phyloP scores from a whole-genome alignment of 1,284 basidiomycete genomes.

The Rhodotorula sp. region DNA sequence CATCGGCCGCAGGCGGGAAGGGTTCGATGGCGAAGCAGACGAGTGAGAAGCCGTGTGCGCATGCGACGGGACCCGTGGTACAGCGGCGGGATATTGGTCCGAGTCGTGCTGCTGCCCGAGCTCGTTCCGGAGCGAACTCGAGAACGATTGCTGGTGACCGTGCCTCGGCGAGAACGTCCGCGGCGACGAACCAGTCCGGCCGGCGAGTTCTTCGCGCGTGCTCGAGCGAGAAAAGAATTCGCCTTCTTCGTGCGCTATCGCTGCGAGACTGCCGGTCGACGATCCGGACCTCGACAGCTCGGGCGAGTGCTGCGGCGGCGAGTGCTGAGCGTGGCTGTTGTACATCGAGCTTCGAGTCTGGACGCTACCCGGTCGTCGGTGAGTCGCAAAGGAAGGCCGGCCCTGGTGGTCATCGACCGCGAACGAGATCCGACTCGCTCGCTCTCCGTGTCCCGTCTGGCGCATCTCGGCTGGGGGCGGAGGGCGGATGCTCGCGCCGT shows the following conservation, averaged over 20 bases:
- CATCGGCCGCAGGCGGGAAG: conserved; percentile 2
- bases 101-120: background rate
- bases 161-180: background rate
- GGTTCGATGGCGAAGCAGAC: background rate
- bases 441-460: conserved; percentile 31
- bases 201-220: conserved; percentile 23
- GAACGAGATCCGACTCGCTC: conserved; percentile 23
- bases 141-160: conserved; percentile 14
- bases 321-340: conserved; percentile 7
- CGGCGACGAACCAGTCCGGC: background rate
- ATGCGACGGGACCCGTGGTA: background rate
- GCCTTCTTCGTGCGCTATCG: conserved; percentile 17
- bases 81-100: no score
- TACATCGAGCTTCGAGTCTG: conserved; percentile 19
- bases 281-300: conserved; percentile 12
- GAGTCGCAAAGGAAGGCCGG: conserved; percentile 14
- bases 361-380: conserved; percentile 8
- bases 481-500: conserved; percentile 11
- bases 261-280: conserved; percentile 13
- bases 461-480: conserved; percentile 33
- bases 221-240: conserved; percentile 20
- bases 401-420: conserved; percentile 12
- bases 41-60: background rate
- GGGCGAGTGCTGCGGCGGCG: conserved; percentile 10
- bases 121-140: conserved; percentile 31